Percentiles rank a stretch among this genome's conserved stretches.
Conservation (phyloP, 306 rosid genomes). For the Hippophae rhamnoides region DNA sequence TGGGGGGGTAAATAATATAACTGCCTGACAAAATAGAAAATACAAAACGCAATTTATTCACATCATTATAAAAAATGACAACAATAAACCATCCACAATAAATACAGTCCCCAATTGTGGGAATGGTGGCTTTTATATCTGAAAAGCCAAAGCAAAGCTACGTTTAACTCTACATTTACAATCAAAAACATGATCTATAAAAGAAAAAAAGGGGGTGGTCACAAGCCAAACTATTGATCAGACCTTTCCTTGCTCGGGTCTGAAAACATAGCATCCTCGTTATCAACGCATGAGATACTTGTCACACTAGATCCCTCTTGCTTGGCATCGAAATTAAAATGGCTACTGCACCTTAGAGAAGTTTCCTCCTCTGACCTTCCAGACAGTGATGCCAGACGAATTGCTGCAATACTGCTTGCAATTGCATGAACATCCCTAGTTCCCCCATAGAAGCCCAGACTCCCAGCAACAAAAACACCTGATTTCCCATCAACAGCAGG, state of each 20-base stretch:
- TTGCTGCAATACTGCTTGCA: constrained; percentile 76
- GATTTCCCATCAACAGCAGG: constrained; percentile 51
- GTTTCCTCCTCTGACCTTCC: constrained; percentile 35
- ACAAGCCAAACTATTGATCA: constrained; percentile 1
- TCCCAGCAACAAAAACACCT: constrained; percentile 55
- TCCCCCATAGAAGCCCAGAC: constrained; percentile 68
- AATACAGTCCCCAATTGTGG: too few relatives aligned
- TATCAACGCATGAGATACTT: constrained; percentile 33
- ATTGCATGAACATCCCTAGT: constrained; percentile 54
- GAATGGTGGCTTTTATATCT: too few relatives aligned
- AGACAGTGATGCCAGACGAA: constrained; percentile 67
- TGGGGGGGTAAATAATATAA: too few relatives aligned
- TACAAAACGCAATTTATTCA: too few relatives aligned
- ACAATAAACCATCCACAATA: too few relatives aligned
- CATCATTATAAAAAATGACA: too few relatives aligned
- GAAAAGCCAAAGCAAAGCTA: too few relatives aligned
- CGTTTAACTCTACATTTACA: too few relatives aligned
- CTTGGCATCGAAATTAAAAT: constrained; percentile 17
- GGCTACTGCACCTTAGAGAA: constrained; percentile 12
- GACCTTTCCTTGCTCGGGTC: constrained; percentile 23
- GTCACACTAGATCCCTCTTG: constrained; percentile 29
- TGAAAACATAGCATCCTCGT: constrained; percentile 26
- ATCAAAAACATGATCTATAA: too few relatives aligned
- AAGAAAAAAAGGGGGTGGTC: background rate
- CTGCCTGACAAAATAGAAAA: too few relatives aligned